Evolutionary conservation across 2,329 filamentous ascomycete species (phyloP).

Genomic region (Colletotrichum gigasporum): DNA sequence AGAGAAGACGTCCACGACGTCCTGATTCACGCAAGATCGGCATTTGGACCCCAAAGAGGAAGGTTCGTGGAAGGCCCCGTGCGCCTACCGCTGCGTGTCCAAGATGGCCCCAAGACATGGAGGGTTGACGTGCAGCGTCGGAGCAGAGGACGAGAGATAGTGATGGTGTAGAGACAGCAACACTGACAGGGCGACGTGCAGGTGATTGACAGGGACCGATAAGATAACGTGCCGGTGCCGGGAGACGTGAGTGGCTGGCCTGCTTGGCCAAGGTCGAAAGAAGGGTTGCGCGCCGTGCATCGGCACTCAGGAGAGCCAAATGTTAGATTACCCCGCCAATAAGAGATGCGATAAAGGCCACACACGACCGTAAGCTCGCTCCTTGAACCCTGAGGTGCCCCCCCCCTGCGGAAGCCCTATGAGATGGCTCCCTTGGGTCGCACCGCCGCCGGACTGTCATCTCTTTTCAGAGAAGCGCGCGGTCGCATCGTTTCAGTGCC

Average conservation of each 20-base stretch:
- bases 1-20: not conserved
- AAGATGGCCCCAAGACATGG: not conserved
- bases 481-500: constrained; percentile 16
- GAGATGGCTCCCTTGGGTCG: constrained; percentile 15
- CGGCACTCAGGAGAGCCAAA: constrained; percentile 12
- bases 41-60: constrained; percentile 26
- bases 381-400: constrained; percentile 19
- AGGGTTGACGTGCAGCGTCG: constrained; percentile 27
- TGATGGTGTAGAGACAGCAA: not conserved
- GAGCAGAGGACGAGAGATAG: constrained; percentile 7
- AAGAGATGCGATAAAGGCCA: constrained; percentile 18
- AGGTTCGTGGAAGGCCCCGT: constrained; percentile 19
- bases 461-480: constrained; percentile 24
- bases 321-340: constrained; percentile 26
- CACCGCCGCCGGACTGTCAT: constrained; percentile 1
- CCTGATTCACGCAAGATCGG: constrained; percentile 21
- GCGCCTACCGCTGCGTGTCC: not conserved
- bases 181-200: not conserved
- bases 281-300: constrained; percentile 13
- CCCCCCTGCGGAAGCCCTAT: constrained; percentile 22
- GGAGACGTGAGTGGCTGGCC: constrained; percentile 26
- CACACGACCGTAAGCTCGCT: constrained; percentile 8
- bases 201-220: constrained; percentile 27
- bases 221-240: constrained; percentile 31
- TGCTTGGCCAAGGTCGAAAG: constrained; percentile 3